These are phyloP conservation scores for Mollisiaceae sp. DNA, from an alignment of 2,329 filamentous ascomycete species.

Conservation along the genomic window DNA sequence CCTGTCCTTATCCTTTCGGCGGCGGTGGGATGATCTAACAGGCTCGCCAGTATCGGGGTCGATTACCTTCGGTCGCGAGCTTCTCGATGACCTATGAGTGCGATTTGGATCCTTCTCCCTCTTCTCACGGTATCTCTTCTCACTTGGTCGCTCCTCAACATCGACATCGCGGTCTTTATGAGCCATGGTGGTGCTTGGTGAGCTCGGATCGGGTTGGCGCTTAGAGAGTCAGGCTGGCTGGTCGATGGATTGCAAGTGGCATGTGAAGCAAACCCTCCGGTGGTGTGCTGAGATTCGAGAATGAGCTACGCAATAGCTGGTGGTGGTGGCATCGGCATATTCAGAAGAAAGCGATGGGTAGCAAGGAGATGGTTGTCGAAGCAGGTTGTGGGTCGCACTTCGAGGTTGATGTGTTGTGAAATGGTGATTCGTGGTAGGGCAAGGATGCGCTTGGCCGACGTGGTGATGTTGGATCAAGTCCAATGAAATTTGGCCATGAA, in stretches of 20 bases:
- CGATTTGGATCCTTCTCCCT: conserved; percentile 41
- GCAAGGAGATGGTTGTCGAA: conserved; percentile 19
- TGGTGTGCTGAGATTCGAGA: conserved; percentile 13
- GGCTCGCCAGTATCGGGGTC: conserved; percentile 42
- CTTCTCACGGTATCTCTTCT: conserved; percentile 40
- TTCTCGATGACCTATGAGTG: conserved; percentile 41
- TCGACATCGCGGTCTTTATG: conserved; percentile 37
- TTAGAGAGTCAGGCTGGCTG: conserved; percentile 22
- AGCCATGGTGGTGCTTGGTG: conserved; percentile 32
- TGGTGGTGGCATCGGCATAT: conserved; percentile 13
- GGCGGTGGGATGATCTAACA: conserved; percentile 39
- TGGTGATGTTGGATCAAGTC: not conserved
- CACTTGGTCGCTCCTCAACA: conserved; percentile 36
- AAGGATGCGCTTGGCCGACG: conserved; percentile 2
- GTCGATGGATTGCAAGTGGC: conserved; percentile 11
- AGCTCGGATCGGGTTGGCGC: conserved; percentile 28
- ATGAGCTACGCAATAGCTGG: conserved; percentile 13
- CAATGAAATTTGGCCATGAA: not conserved
- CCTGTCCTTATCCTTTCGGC: conserved; percentile 37
- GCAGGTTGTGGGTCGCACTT: conserved; percentile 14
- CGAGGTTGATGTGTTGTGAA: conserved; percentile 20
- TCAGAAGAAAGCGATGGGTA: conserved; percentile 1
- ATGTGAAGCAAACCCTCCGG: conserved; percentile 10
- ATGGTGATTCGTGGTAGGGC: conserved; percentile 15
- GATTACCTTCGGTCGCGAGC: conserved; percentile 38